Evolutionary conservation across 73 alveolate species (phyloP).

Genomic region (Symbiodinium natans): DNA sequence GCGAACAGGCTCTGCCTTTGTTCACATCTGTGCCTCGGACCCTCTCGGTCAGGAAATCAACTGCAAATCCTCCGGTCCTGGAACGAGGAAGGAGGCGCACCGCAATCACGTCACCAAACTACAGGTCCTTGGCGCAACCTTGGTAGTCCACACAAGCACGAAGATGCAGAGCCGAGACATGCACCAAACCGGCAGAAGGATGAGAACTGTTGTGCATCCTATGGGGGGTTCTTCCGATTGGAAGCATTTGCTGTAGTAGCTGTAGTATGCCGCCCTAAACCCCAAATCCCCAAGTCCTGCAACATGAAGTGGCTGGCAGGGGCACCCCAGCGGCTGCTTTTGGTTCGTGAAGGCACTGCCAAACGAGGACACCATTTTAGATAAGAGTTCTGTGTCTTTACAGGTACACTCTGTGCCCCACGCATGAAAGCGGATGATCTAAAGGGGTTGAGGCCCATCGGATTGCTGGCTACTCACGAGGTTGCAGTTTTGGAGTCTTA

Average conservation of each 20-base stretch:
- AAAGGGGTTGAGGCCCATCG: neutral
- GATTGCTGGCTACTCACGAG: neutral
- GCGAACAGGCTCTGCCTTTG: neutral
- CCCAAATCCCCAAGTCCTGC: too few species aligned
- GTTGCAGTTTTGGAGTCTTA: neutral
- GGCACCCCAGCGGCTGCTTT: constrained; percentile 86
- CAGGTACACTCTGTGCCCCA: neutral
- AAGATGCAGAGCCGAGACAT: neutral
- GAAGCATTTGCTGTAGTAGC: neutral
- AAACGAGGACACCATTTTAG: neutral
- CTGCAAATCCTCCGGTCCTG: constrained; percentile 76
- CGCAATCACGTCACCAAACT: neutral
- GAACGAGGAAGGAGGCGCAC: constrained; percentile 4
- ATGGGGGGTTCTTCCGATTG: neutral
- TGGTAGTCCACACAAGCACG: neutral
- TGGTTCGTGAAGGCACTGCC: constrained; percentile 32
- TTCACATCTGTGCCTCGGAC: neutral
- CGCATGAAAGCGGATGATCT: neutral
- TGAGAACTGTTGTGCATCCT: neutral
- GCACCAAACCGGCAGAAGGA: neutral
- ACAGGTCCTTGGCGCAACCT: neutral
- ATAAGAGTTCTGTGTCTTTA: too few species aligned
- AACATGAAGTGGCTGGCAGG: neutral
- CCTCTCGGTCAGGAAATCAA: constrained; percentile 88
- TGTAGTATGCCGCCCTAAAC: neutral